Evolutionary conservation across 768 basidiomycete genomes (phyloP), one percentile per base, ranked within the genome.

Genomic region (Xanthoconium purpureum): DNA sequence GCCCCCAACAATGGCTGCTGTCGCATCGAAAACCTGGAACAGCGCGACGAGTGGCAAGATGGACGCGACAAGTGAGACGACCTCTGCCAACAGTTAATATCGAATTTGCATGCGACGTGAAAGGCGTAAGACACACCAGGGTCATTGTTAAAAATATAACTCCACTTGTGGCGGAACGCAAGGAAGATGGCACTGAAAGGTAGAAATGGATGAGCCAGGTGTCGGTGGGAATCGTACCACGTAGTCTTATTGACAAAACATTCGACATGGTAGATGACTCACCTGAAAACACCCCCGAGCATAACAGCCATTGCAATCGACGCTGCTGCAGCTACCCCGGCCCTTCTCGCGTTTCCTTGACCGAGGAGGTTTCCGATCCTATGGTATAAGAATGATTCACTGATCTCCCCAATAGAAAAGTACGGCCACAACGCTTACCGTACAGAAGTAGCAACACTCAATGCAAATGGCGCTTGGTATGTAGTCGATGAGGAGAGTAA

Each of bases 311-410:
- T 76, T 17, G 86, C 56, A 30, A 98, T 72, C 2, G 89, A 73
- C 0, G 86, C 80, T 43, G 77, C 78, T 3, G 88, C 82, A 0
- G 89, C 82, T 35, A 89, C 75, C 14, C 77, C 79, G 0, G 95
- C 94, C 46, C 91, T 85, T 54, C 77, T 77, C 0, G 86, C 83
- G 36, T 91, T 86, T 37, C 81, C 77, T 59, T 94, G 89, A 6
- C 95, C 94, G 3, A 97, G 79, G 3, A 96, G 77, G 65, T 97
- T 97, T 13, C 94, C 94, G 32, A 94, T 87, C 10, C 91, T 91
- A 53, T 49, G 20, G 35, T 5, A 42, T 3, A 33, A 53, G 15
- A 43, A 42, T 6, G 18, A 15, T 28, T 38, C 36, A n/a, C 48
- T 35, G 33, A 29, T 24, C 37, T 38, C 2, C 5, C 35, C 15